phyloP scores from a whole-genome alignment of 2,329 filamentous ascomycete species.

The Xylariaceae sp. region DNA sequence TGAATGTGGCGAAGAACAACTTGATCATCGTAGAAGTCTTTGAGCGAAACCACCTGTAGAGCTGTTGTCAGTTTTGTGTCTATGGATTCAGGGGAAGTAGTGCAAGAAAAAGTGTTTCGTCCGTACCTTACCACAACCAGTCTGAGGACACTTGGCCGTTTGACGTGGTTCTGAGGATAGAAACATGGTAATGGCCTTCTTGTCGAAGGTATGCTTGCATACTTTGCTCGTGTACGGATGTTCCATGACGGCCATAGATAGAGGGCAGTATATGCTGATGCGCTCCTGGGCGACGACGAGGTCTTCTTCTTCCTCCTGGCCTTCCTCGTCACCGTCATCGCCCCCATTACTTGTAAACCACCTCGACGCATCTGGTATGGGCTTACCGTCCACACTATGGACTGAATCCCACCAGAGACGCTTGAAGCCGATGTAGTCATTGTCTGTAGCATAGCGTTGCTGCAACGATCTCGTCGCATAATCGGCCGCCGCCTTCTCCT shows the following conservation, averaged over 20 bases:
- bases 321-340: constrained; percentile 27
- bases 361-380: constrained; percentile 46
- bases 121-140: constrained; percentile 56
- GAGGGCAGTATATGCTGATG: constrained; percentile 62
- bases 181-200: constrained; percentile 54
- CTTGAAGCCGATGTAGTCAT: constrained; percentile 57
- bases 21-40: constrained; percentile 53
- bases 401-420: constrained; percentile 52
- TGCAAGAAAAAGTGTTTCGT: not conserved
- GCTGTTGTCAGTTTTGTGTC: constrained; percentile 5
- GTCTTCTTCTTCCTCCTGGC: constrained; percentile 59
- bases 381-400: constrained; percentile 44
- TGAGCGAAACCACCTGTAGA: constrained; percentile 42
- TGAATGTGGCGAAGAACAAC: constrained; percentile 54
- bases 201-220: constrained; percentile 71
- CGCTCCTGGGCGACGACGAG: constrained; percentile 60
- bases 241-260: constrained; percentile 59
- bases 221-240: constrained; percentile 61
- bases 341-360: constrained; percentile 45
- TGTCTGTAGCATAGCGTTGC: constrained; percentile 50
- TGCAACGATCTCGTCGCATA: constrained; percentile 40
- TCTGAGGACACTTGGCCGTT: constrained; percentile 55
- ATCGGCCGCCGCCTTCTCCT: constrained; percentile 36
- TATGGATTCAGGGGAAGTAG: not conserved
- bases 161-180: constrained; percentile 32